Evolutionary conservation across 2,329 filamentous ascomycete species (phyloP).

Genomic region (Eutypa lata): DNA sequence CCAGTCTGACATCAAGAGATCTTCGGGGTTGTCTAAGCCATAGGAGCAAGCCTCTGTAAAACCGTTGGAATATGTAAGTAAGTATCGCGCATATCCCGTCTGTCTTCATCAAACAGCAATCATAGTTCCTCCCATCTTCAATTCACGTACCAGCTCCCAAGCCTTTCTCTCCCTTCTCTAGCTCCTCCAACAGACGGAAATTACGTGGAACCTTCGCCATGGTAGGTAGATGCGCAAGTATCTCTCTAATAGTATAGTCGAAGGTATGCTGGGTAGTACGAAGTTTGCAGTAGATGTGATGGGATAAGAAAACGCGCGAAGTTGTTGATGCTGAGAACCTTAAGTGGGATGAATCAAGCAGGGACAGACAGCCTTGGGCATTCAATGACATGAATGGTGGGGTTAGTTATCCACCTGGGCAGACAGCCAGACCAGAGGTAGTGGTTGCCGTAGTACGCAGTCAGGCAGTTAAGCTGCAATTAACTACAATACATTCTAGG

Average conservation of each 20-base stretch:
- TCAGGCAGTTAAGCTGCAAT: too few relatives aligned
- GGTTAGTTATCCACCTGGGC: not conserved
- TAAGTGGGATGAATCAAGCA: not conserved
- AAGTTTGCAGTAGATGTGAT: too few relatives aligned
- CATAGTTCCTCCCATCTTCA: not conserved
- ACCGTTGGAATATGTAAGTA: slow-evolving; percentile 1
- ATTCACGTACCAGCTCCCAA: slow-evolving; percentile 71
- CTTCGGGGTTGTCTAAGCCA: slow-evolving; percentile 88
- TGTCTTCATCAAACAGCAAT: too few relatives aligned
- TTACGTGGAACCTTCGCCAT: slow-evolving; percentile 83
- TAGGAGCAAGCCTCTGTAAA: slow-evolving; percentile 88
- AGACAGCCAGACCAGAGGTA: too few relatives aligned
- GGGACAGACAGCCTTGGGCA: not conserved
- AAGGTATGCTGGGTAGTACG: too few relatives aligned
- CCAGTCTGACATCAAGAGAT: slow-evolving; percentile 97
- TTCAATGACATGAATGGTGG: not conserved
- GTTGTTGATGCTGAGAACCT: too few relatives aligned
- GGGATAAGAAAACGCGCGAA: too few relatives aligned
- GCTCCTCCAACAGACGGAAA: slow-evolving; percentile 93
- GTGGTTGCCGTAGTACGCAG: too few relatives aligned
- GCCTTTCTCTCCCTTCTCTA: slow-evolving; percentile 98
- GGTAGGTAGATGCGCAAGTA: slow-evolving; percentile 15
- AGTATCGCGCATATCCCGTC: not conserved
- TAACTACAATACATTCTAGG: too few relatives aligned
- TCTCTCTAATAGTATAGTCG: too few relatives aligned